A percentile compares a stretch with the other conserved stretches of the same genome.
Conservation (phyloP, 345 rosid species). For the Excoecaria cochinchinensis region DNA sequence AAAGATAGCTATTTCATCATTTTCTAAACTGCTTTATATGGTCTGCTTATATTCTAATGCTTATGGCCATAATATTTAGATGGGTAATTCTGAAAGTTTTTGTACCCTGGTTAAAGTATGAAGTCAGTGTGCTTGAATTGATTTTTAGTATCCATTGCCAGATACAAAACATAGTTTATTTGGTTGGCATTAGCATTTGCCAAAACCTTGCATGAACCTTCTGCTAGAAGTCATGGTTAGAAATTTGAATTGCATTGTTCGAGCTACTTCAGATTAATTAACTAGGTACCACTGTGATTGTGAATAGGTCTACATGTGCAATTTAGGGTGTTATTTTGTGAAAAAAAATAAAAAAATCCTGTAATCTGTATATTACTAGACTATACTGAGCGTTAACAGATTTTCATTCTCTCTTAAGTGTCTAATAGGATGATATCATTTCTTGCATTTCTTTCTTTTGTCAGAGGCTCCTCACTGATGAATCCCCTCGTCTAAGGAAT, state of each 20-base stretch:
- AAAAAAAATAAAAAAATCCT: too few relatives aligned
- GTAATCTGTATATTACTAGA: not conserved
- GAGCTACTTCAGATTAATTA: not conserved
- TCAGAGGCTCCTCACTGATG: slow-evolving; percentile 93
- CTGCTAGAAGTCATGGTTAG: not conserved
- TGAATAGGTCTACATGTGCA: not conserved
- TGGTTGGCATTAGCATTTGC: not conserved
- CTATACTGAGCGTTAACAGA: not conserved
- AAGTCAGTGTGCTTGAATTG: not conserved
- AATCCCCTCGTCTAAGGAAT: slow-evolving; percentile 75
- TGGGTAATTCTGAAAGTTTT: not conserved
- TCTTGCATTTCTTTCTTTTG: slow-evolving; percentile 13
- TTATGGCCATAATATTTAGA: not conserved
- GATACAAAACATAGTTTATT: not conserved
- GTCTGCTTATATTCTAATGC: not conserved
- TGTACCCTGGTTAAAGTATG: not conserved
- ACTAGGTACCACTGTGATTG: not conserved
- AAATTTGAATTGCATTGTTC: not conserved
- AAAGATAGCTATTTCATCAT: not conserved
- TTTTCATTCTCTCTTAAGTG: not conserved
- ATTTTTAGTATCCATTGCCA: not conserved
- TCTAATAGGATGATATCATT: not conserved
- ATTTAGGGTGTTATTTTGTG: not conserved
- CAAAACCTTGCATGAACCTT: not conserved
- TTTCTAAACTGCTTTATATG: slow-evolving; percentile 12